Percentiles rank a stretch among this genome's conserved stretches.
Conservation (phyloP, 306 rosid species). For the Ochetophila trinervis region DNA sequence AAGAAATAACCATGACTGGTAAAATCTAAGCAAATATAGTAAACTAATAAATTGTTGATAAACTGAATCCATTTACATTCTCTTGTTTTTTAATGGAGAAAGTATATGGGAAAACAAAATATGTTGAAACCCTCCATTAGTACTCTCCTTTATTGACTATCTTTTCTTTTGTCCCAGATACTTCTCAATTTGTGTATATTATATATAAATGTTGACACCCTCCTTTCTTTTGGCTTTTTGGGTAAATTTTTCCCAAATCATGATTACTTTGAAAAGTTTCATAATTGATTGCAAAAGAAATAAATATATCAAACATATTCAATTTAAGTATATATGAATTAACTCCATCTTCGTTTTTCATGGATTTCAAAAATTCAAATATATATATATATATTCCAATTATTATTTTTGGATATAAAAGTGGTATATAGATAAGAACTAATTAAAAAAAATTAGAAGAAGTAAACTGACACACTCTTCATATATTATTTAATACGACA, state of each 20-base stretch:
- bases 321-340: not conserved
- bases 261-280: conserved; percentile 59
- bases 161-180: conserved; percentile 41
- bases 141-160: conserved; percentile 36
- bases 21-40: conserved; percentile 37
- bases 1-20: conserved; percentile 44
- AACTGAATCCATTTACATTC: conserved; percentile 29
- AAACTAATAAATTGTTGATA: conserved; percentile 41
- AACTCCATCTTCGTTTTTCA: not conserved
- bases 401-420: not conserved
- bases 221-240: conserved; percentile 34
- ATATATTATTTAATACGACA: conserved; percentile 30
- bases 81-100: conserved; percentile 13
- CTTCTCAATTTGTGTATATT: conserved; percentile 20
- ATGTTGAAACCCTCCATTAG: conserved; percentile 13
- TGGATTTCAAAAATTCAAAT: not conserved
- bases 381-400: not conserved
- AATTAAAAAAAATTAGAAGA: conserved; percentile 30
- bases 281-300: conserved; percentile 37
- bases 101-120: not conserved
- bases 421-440: too few relatives aligned
- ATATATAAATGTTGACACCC: conserved; percentile 27
- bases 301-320: conserved; percentile 32
- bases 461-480: conserved; percentile 38
- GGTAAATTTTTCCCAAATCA: conserved; percentile 40